Percentiles rank a stretch among this genome's conserved stretches.
phyloP scores from a whole-genome alignment of 2,329 filamentous ascomycete species.

The Nemania sp. region DNA sequence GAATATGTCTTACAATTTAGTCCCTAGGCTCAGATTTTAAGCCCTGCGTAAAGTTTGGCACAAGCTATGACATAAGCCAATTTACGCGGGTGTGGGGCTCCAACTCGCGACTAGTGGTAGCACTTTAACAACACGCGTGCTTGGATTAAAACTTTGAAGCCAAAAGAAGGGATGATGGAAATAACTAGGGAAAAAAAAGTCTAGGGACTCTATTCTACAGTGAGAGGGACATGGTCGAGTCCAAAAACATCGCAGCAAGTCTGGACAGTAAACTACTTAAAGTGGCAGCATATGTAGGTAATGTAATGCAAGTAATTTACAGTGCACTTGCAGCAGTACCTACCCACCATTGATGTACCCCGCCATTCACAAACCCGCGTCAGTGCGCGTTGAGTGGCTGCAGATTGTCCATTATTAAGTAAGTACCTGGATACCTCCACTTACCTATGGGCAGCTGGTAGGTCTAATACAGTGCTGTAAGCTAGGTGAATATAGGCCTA shows the following conservation, averaged over 20 bases:
- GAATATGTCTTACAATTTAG: background rate
- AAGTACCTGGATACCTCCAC: background rate
- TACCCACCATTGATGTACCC: conserved; percentile 13
- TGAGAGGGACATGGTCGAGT: background rate
- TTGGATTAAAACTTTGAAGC: background rate
- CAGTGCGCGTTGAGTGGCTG: conserved; percentile 46
- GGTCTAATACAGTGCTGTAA: background rate
- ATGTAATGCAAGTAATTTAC: conserved; percentile 26
- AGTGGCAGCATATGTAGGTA: background rate
- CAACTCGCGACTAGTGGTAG: background rate
- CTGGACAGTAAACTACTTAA: background rate
- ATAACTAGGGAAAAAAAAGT: no score
- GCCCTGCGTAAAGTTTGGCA: no score
- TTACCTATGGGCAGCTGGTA: no score
- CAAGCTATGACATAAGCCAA: conserved; percentile 10
- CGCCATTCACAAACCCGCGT: conserved; percentile 37
- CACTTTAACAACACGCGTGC: background rate
- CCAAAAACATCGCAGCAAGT: background rate
- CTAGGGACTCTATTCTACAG: background rate
- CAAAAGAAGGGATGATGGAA: background rate
- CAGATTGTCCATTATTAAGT: conserved; percentile 1
- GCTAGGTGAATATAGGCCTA: background rate
- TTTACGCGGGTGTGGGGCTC: conserved; percentile 15
- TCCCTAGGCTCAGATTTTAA: no score
- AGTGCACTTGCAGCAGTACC: background rate